Evolutionary conservation across 2,329 filamentous ascomycete species (phyloP), one percentile per base, ranked within the genome.

Genomic region (Talaromyces islandicus): DNA sequence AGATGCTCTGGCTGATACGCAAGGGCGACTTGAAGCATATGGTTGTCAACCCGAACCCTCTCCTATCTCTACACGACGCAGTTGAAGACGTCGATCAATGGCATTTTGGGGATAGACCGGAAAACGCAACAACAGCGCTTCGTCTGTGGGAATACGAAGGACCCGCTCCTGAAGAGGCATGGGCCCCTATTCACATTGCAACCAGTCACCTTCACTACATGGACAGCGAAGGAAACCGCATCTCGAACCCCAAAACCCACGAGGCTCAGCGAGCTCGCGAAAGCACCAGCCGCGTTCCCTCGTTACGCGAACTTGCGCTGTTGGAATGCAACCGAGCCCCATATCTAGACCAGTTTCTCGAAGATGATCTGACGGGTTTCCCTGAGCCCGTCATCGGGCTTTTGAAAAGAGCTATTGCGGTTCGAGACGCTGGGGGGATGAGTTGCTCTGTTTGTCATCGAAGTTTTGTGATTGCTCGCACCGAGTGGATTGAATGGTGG

Each of bases 401-500:
- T 5, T 65, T 80, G 7, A 64, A 67, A n/a, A 62, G 67, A 5
- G 73, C 76, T 4, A 68, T 68, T 48, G 66, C 68, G 5, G 69
- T 77, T 11, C 70, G 71, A n/a, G 64, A 67, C 52, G 69, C 69
- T 0, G 77, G 77, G 1, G 75, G 73, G 4, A 69, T 71, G 54
- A 58, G 60, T 27, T 80, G 78, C 61, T 77, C 75, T 0, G 67
- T 76, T 0, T 80, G 78, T 56, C 66, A 70, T 30, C 70, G 70
- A 11, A 67, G 66, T 7, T 79, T 76, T 52, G 72, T 80, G 6
- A 68, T 77, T 55, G 71, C 77, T 17, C 73, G 77, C 10, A 69
- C 73, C 0, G 70, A 76, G 63, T 80, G 77, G 76, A 67, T 78
- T 21, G 78, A 79, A 62, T 77, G 75, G 75, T 77, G 75, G 75